Conservation (phyloP, 352 stramenopile species). For the Pseudoperonospora humuli region DNA sequence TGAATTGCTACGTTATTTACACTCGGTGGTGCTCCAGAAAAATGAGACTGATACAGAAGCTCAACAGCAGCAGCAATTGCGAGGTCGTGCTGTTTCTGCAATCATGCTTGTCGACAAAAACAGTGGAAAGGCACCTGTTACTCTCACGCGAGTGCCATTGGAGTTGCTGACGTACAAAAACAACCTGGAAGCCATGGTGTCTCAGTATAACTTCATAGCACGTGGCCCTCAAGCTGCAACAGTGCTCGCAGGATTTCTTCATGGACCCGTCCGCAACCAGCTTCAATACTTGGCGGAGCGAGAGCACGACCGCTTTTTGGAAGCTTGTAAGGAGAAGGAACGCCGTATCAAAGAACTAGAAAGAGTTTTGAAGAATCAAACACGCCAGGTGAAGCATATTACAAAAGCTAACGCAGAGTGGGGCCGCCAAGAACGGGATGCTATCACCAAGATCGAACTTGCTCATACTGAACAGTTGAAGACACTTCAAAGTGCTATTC, state of each 20-base stretch:
- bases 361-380: conserved; percentile 35
- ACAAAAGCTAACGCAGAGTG: conserved; percentile 42
- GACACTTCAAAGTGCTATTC: conserved; percentile 34
- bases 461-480: conserved; percentile 32
- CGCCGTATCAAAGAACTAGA: conserved; percentile 42
- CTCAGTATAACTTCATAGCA: conserved; percentile 70
- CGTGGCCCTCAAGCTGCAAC: conserved; percentile 40
- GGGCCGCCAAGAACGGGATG: conserved; percentile 37
- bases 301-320: conserved; percentile 56
- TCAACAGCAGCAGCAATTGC: conserved; percentile 35
- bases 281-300: conserved; percentile 37
- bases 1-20: conserved; percentile 56
- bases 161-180: conserved; percentile 73
- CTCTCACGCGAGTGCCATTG: conserved; percentile 37
- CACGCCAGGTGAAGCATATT: conserved; percentile 39
- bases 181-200: conserved; percentile 71
- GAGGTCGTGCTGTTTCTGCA: conserved; percentile 42
- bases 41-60: conserved; percentile 52
- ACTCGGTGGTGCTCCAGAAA: conserved; percentile 61
- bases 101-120: conserved; percentile 40
- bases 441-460: conserved; percentile 39
- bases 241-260: conserved; percentile 53
- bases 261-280: conserved; percentile 40
- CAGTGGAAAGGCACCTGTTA: conserved; percentile 15
- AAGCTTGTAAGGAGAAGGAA: conserved; percentile 42